Base-by-base conservation (phyloP, 768 basidiomycete species). In the Chalciporus piperatus region DNA sequence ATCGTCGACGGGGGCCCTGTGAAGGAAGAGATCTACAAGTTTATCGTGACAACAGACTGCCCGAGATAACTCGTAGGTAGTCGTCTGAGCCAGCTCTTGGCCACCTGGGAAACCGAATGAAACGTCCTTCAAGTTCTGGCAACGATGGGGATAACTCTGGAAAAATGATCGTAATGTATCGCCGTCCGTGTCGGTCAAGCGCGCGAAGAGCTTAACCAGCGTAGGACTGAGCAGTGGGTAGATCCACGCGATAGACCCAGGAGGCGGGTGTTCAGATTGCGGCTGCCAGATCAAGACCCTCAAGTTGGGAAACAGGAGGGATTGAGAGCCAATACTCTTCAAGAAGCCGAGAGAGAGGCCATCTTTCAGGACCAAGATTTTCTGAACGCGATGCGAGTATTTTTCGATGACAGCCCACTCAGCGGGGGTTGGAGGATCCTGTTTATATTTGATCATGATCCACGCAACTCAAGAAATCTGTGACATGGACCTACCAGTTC, bases 161-260 rank as follows among this genome's bases (percentile, higher is more conserved):
- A 60, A 20, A 46, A 61, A 54, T 7, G 54, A 57, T 1, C 32
- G n/a, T 1, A 56, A 6, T 27, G 42, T 48, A 6, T 23, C 33
- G 12, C 28, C 42, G n/a, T 60, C 58, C 11, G 6, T 41, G 27
- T 55, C 58, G 14, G 9, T 2, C 19, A 59, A 30, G 58, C 54
- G 35, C 35, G 41, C n/a, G n/a, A n/a, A n/a, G n/a, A n/a, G n/a
- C n/a, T n/a, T n/a, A n/a, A n/a, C n/a, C n/a, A n/a, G n/a, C n/a
- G n/a, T n/a, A n/a, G n/a, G n/a, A n/a, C n/a, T n/a, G 40, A 60
- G 58, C 41, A 60, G 37, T 16, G 16, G 51, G 23, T 48, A 54
- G 19, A 60, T 50, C 39, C 44, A 41, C 33, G 44, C 25, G 12
- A 46, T 41, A 4, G 51, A 48, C 6, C 40, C 25, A 14, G 22